These are phyloP conservation scores for Tetradesmus lagerheimii DNA, from an alignment of 139 green algal species.

Conservation along the genomic window DNA sequence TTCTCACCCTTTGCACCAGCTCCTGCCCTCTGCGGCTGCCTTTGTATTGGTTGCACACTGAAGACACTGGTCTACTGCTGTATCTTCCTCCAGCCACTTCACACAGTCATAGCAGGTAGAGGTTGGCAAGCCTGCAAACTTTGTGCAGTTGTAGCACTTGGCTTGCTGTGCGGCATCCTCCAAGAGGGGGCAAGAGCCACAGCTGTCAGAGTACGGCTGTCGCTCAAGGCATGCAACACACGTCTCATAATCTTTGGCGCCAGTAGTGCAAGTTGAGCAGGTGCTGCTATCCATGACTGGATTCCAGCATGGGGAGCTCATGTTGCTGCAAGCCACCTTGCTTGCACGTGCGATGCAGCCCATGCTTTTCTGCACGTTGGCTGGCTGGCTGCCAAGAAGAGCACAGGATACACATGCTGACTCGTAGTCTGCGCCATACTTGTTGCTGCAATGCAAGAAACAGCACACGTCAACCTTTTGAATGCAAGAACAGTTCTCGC, in stretches of 20 bases:
- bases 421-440: background rate
- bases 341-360: slow-evolving; percentile 2
- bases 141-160: background rate
- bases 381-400: background rate
- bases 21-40: background rate
- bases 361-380: background rate
- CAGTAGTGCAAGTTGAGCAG: background rate
- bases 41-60: background rate
- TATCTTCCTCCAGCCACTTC: background rate
- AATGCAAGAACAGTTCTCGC: too few relatives aligned
- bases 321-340: background rate
- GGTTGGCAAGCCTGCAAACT: background rate
- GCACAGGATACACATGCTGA: background rate
- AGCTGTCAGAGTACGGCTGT: slow-evolving; percentile 5
- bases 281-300: background rate
- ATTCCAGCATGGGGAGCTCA: background rate
- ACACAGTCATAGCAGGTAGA: slow-evolving; percentile 7
- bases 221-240: slow-evolving; percentile 11
- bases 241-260: background rate
- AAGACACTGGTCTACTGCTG: background rate
- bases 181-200: background rate
- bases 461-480: too few relatives aligned
- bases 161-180: background rate
- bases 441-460: background rate
- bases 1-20: background rate